Base-by-base conservation (phyloP, 2,329 filamentous ascomycete species). In the Aspergillus fumigatiaffinis region DNA sequence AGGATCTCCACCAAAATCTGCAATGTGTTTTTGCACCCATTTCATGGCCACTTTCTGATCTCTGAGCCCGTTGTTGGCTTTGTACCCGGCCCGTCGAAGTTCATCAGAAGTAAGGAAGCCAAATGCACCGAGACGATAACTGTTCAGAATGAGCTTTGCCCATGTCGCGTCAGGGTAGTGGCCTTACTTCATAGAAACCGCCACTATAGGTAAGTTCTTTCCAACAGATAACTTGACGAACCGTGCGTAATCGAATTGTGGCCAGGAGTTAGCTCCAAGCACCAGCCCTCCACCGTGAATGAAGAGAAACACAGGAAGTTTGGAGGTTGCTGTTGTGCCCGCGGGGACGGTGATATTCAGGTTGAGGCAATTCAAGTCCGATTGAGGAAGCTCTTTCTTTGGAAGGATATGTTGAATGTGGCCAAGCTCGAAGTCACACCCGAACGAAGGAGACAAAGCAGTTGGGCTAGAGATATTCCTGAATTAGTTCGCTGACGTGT, bases 241-340 rank as follows among this genome's bases (percentile, higher is more conserved):
- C 1, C 74, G 67, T 4, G 68, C 68, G 21, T 77, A 68, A 58
- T 83, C 77, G 60, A 80, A 82, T 41, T 83, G 79, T 0, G 81
- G 82, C 73, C 80, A 84, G 47, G 76, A 81, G 46, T 77, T 80
- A 3, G 79, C 79, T 2, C 81, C 82, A 2, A 79, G 72, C 2
- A 70, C 68, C 51, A 81, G 79, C 0, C 78, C 82, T 10, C 82
- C 81, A 0, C 82, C 82, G 57, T 84, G 81, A 4, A 84, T 75
- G 60, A 82, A 82, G 1, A 81, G 73, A 42, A 83, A 72, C 0
- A 84, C 80, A 0, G 82, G 82, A 2, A 83, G 68, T 5, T 73
- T 75, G 12, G 68, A 66, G 4, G 63, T 54, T 0, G 35, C 51
- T 1, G 59, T 66, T 9, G 49, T 66, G 42, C 57, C 55, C 6